Conservation (phyloP, 345 rosid species). For the Diplotaxis tenuifolia region DNA sequence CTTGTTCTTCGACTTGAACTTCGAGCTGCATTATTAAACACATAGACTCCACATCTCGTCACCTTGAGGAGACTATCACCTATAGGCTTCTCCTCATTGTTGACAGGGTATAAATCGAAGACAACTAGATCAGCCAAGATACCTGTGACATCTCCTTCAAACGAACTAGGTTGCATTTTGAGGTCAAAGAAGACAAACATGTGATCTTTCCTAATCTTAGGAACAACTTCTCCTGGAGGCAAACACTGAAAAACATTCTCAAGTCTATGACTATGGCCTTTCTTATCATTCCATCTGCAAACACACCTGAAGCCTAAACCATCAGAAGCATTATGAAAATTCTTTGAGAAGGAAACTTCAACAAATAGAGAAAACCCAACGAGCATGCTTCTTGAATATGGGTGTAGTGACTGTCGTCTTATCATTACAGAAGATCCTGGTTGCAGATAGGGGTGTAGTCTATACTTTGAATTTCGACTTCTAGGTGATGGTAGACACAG, state of each 20-base stretch:
- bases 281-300: not conserved
- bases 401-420: not conserved
- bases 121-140: slow-evolving; percentile 2
- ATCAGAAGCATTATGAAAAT: not conserved
- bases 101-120: not conserved
- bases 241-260: not conserved
- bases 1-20: not conserved
- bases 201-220: not conserved
- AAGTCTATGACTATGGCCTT: not conserved
- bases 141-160: not conserved
- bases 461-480: not conserved
- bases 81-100: not conserved
- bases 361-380: not conserved
- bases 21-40: not conserved
- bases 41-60: not conserved
- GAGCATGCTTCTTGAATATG: not conserved
- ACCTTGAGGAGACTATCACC: not conserved
- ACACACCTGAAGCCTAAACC: slow-evolving; percentile 1
- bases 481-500: not conserved
- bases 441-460: not conserved
- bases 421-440: not conserved
- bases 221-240: not conserved
- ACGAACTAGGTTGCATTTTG: not conserved
- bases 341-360: not conserved
- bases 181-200: not conserved